Evolutionary conservation across 768 basidiomycete species (phyloP).

Genomic region (Tulasnella sp.): DNA sequence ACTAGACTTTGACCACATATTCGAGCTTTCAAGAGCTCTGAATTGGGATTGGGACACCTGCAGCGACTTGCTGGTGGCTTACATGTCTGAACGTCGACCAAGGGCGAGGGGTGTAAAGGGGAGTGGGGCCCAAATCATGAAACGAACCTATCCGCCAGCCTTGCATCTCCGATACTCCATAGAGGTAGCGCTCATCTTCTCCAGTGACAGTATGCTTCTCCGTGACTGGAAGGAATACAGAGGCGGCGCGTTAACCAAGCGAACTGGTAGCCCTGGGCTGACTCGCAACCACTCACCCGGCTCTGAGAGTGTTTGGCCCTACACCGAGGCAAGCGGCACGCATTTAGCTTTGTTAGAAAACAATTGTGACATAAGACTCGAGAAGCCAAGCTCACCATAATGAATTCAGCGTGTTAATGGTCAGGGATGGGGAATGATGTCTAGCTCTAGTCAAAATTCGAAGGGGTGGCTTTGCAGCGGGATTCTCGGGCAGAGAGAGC

Average conservation of each 20-base stretch:
- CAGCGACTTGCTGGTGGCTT: no score
- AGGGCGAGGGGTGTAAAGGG: background rate
- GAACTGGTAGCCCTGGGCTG: background rate
- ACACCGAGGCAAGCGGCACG: background rate
- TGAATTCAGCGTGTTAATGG: background rate
- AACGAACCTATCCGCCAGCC: slow-evolving; percentile 96
- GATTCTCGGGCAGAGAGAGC: no score
- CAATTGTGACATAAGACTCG: background rate
- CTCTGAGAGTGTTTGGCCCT: slow-evolving; percentile 82
- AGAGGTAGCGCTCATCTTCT: slow-evolving; percentile 55
- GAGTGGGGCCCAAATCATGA: background rate
- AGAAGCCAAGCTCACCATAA: background rate
- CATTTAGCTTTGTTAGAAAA: background rate
- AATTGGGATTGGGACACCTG: no score
- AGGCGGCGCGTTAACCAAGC: slow-evolving; percentile 5
- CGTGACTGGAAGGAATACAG: slow-evolving; percentile 42
- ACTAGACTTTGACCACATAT: no score
- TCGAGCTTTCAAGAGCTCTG: no score
- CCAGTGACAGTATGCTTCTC: slow-evolving; percentile 70
- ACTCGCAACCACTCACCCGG: slow-evolving; percentile 44
- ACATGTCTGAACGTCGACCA: no score
- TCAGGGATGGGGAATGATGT: background rate
- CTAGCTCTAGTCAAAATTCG: background rate
- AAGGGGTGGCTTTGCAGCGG: background rate
- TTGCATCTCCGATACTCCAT: slow-evolving; percentile 91